Evolutionary conservation across 2,329 filamentous ascomycete species (phyloP).

Genomic region (Clonostachys chloroleuca): DNA sequence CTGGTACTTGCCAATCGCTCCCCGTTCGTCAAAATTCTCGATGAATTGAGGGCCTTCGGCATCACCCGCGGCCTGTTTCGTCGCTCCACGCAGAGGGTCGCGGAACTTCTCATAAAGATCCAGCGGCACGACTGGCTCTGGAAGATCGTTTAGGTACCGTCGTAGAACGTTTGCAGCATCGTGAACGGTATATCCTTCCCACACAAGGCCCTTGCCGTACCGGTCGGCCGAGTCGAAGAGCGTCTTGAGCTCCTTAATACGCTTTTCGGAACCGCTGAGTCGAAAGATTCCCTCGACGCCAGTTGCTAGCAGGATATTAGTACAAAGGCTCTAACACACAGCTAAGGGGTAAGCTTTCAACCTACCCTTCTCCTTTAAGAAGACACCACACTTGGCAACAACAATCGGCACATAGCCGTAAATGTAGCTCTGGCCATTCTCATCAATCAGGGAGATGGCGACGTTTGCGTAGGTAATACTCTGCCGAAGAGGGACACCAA

Average conservation of each 20-base stretch:
- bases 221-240: slow-evolving; percentile 92
- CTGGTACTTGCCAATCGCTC: slow-evolving; percentile 81
- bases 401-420: slow-evolving; percentile 99
- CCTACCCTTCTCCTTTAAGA: slow-evolving; percentile 93
- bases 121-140: slow-evolving; percentile 92
- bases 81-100: slow-evolving; percentile 69
- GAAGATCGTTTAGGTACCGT: slow-evolving; percentile 91
- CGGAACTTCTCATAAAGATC: slow-evolving; percentile 91
- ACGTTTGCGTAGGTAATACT: slow-evolving; percentile 98
- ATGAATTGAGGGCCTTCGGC: slow-evolving; percentile 66
- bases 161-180: slow-evolving; percentile 96
- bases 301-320: slow-evolving; percentile 59
- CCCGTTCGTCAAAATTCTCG: slow-evolving; percentile 57
- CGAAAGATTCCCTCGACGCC: slow-evolving; percentile 96
- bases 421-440: slow-evolving; percentile 90
- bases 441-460: slow-evolving; percentile 91
- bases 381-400: slow-evolving; percentile 96
- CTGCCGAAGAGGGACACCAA: slow-evolving; percentile 86
- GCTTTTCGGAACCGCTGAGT: slow-evolving; percentile 91
- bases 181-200: slow-evolving; percentile 97
- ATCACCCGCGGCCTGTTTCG: slow-evolving; percentile 67
- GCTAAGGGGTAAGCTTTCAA: not conserved
- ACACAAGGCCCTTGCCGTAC: slow-evolving; percentile 94
- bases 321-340: not conserved
- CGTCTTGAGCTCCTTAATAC: slow-evolving; percentile 92